Percentiles rank a stretch among this genome's conserved stretches.
Conservation (phyloP, 345 rosid species). For the Reutealis trisperma region DNA sequence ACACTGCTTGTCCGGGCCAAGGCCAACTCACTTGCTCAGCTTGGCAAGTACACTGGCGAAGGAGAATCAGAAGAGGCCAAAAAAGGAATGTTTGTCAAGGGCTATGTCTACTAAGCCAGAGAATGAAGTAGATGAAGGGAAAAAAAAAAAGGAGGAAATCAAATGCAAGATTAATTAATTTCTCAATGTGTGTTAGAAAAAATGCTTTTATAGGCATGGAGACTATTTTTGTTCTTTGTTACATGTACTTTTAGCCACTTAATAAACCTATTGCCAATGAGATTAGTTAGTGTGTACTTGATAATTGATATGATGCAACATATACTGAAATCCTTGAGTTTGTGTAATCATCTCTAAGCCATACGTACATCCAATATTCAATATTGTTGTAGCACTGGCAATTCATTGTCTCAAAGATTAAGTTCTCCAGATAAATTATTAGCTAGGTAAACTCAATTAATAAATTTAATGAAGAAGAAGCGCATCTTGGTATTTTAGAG, state of each 20-base stretch:
- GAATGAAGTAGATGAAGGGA: conserved; percentile 23
- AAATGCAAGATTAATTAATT: conserved; percentile 1
- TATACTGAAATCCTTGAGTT: conserved; percentile 1
- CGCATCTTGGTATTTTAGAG: no score
- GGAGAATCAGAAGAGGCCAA: conserved; percentile 96
- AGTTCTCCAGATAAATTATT: no score
- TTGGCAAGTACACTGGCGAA: conserved; percentile 85
- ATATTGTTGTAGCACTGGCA: no score
- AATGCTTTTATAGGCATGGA: conserved; percentile 38
- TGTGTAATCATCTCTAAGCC: neutral
- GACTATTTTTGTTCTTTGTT: conserved; percentile 47
- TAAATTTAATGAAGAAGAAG: no score
- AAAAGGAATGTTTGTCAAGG: conserved; percentile 91
- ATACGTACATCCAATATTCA: neutral
- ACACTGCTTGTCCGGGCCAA: conserved; percentile 68
- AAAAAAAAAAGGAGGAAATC: conserved; percentile 12
- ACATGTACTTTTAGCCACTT: conserved; percentile 38
- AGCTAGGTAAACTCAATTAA: no score
- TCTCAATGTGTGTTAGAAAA: conserved; percentile 25
- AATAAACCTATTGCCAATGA: conserved; percentile 39
- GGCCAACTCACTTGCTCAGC: conserved; percentile 94
- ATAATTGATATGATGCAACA: conserved; percentile 1
- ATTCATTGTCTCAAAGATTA: neutral
- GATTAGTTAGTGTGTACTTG: conserved; percentile 29
- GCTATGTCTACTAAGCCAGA: conserved; percentile 59